A percentile compares a stretch with the other conserved stretches of the same genome.
Evolutionary conservation across 1,139 yeast species (phyloP).

Genomic region (Cylindricascospora bacillispora): DNA sequence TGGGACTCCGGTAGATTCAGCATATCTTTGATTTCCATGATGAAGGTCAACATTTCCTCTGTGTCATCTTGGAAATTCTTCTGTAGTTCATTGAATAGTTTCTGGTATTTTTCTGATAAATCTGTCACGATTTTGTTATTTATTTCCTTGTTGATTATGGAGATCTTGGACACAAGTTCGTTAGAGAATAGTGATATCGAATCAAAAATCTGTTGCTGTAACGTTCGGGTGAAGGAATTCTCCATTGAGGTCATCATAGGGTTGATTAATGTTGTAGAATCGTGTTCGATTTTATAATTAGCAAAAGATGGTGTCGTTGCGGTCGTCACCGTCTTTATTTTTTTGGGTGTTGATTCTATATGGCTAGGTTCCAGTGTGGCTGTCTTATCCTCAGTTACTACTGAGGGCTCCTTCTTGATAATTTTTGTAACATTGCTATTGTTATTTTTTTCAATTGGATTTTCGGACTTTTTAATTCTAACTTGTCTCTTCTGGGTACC

Average conservation of each 20-base stretch:
- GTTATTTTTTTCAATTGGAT: background rate
- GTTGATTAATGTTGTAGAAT: background rate
- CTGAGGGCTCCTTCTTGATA: too few species aligned
- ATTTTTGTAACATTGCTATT: conserved; percentile 5
- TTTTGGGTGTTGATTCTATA: too few species aligned
- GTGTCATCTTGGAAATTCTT: conserved; percentile 26
- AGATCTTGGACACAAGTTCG: conserved; percentile 25
- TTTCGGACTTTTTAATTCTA: conserved; percentile 1
- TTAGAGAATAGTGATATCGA: conserved; percentile 26
- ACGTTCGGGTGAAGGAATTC: conserved; percentile 22
- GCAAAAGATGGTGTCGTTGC: too few species aligned
- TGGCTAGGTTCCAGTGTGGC: too few species aligned
- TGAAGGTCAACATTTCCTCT: conserved; percentile 25
- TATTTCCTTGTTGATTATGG: conserved; percentile 27
- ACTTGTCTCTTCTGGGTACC: conserved; percentile 1
- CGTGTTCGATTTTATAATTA: too few species aligned
- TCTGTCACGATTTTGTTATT: conserved; percentile 25
- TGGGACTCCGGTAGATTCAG: conserved; percentile 26
- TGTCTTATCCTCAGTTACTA: too few species aligned
- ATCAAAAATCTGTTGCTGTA: conserved; percentile 27
- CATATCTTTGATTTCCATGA: conserved; percentile 25
- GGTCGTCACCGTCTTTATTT: too few species aligned
- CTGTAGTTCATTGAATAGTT: conserved; percentile 23
- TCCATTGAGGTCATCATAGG: conserved; percentile 7
- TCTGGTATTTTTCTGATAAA: conserved; percentile 25